phyloP scores from a whole-genome alignment of 768 basidiomycete species.

The Leccinum subgranulosum region DNA sequence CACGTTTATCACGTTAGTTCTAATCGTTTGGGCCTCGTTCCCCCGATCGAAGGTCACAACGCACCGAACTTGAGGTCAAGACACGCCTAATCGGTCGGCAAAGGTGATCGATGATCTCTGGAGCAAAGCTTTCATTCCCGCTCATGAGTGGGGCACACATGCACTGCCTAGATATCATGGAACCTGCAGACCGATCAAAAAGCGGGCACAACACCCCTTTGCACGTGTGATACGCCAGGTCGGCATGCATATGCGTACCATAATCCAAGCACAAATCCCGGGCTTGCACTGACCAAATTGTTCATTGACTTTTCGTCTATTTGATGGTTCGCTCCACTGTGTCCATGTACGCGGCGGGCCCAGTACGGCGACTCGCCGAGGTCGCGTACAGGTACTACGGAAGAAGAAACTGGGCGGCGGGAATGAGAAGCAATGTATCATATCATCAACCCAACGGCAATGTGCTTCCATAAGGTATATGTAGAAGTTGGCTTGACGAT shows the following conservation, averaged over 20 bases:
- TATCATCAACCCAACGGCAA: neutral
- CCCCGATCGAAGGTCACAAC: neutral
- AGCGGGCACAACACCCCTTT: neutral
- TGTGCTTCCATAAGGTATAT: neutral
- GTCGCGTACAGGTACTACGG: neutral
- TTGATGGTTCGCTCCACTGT: neutral
- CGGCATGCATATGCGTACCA: neutral
- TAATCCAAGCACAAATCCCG: neutral
- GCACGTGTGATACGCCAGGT: neutral
- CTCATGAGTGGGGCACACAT: neutral
- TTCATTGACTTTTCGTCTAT: neutral
- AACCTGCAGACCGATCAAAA: neutral
- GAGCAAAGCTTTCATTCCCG: neutral
- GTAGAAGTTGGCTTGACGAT: neutral
- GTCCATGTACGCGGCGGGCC: neutral
- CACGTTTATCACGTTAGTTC: neutral
- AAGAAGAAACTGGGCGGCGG: conserved; percentile 14
- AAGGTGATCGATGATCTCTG: neutral
- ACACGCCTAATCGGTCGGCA: neutral
- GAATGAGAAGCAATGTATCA: conserved; percentile 13
- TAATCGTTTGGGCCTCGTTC: neutral
- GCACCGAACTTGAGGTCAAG: neutral
- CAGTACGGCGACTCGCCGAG: neutral
- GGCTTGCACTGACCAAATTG: neutral
- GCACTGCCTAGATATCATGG: neutral